Evolutionary conservation across 2,329 filamentous ascomycete genomes (phyloP).

Genomic region (Claviceps pusilla): DNA sequence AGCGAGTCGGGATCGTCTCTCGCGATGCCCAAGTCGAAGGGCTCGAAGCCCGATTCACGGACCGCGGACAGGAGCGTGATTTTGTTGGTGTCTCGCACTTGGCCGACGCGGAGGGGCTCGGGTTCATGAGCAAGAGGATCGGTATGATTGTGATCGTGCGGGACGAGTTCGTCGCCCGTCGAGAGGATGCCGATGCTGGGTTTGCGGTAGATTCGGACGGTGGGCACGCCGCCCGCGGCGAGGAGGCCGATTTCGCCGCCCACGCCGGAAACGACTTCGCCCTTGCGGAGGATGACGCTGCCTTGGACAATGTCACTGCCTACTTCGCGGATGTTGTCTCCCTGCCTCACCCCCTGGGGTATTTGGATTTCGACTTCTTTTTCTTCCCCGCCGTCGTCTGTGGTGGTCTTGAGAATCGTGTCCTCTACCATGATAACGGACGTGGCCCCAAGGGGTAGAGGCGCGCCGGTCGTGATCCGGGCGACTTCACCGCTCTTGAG

Average conservation of each 20-base stretch:
- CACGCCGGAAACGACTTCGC: constrained; percentile 69
- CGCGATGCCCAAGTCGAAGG: constrained; percentile 75
- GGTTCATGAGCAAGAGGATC: constrained; percentile 27
- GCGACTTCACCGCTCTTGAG: constrained; percentile 64
- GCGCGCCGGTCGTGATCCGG: constrained; percentile 87
- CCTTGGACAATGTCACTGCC: constrained; percentile 71
- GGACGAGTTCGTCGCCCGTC: constrained; percentile 84
- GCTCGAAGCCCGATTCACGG: constrained; percentile 57
- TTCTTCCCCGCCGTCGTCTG: constrained; percentile 71
- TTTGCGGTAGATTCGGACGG: constrained; percentile 57
- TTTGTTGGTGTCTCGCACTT: constrained; percentile 88
- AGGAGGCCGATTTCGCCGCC: constrained; percentile 87
- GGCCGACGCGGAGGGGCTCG: constrained; percentile 52
- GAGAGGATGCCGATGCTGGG: constrained; percentile 78
- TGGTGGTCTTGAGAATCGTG: constrained; percentile 60
- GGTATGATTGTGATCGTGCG: constrained; percentile 31
- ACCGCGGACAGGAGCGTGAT: constrained; percentile 73
- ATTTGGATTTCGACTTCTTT: constrained; percentile 76
- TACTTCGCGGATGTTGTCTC: constrained; percentile 81
- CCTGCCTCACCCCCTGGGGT: constrained; percentile 48
- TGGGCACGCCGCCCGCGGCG: constrained; percentile 62
- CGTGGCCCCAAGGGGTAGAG: constrained; percentile 73
- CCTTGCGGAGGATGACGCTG: constrained; percentile 55
- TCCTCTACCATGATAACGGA: constrained; percentile 91
- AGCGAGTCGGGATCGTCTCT: constrained; percentile 58